phyloP scores from a whole-genome alignment of 2,329 filamentous ascomycete genomes.

The Volutella citrinella region DNA sequence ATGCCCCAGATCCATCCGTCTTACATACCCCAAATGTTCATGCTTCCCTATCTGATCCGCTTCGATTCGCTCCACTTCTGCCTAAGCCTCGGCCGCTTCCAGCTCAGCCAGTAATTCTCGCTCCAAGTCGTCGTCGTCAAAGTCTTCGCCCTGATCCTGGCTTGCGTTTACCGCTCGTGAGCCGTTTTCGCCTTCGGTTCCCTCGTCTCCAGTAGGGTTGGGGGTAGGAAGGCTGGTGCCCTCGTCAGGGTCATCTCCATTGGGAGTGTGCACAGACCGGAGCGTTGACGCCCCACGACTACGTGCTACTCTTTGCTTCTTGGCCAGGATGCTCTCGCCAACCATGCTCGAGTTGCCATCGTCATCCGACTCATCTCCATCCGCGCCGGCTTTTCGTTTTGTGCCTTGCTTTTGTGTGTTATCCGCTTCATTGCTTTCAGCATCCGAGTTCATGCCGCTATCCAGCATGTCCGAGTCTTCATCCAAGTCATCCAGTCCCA shows the following conservation, averaged over 20 bases:
- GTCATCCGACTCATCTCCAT: constrained; percentile 31
- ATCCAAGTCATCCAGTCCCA: constrained; percentile 54
- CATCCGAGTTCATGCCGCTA: constrained; percentile 22
- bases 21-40: constrained; percentile 1
- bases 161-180: constrained; percentile 18
- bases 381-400: constrained; percentile 32
- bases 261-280: constrained; percentile 42
- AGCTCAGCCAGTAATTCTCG: constrained; percentile 61
- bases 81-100: constrained; percentile 37
- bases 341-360: constrained; percentile 26
- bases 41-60: no score
- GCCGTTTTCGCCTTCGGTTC: constrained; percentile 28
- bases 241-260: constrained; percentile 32
- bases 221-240: constrained; percentile 39
- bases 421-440: constrained; percentile 28
- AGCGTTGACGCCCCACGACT: constrained; percentile 44
- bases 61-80: constrained; percentile 4
- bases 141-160: constrained; percentile 38
- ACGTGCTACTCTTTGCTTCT: constrained; percentile 49
- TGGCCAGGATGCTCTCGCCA: constrained; percentile 42
- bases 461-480: constrained; percentile 32
- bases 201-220: constrained; percentile 33
- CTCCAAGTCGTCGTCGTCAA: constrained; percentile 58
- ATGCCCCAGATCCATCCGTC: constrained; percentile 1
- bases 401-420: constrained; percentile 22